Conservation (phyloP, 2,329 filamentous ascomycete genomes). For the Fusarium nurragi region DNA sequence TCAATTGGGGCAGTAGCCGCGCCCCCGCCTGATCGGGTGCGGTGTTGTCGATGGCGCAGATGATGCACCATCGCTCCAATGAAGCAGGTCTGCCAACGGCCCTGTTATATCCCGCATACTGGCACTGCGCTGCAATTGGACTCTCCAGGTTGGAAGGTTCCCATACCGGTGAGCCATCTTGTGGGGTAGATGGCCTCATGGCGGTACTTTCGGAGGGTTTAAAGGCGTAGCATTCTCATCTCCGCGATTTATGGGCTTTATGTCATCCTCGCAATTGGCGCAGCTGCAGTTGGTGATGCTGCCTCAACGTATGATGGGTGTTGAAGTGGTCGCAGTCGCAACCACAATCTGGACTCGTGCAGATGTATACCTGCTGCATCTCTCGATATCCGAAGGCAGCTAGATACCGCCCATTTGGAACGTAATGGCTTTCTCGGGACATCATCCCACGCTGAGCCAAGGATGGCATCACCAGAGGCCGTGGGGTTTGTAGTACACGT, state of each 20-base stretch:
- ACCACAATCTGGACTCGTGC: background rate
- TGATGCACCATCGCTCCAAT: conserved; percentile 19
- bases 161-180: conserved; percentile 36
- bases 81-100: conserved; percentile 27
- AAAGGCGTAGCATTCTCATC: conserved; percentile 24
- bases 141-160: conserved; percentile 28
- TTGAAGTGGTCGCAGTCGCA: background rate
- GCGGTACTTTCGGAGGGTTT: conserved; percentile 14
- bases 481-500: conserved; percentile 35
- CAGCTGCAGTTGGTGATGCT: conserved; percentile 6
- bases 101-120: conserved; percentile 23
- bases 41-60: background rate
- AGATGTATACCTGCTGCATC: background rate
- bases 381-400: conserved; percentile 2
- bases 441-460: conserved; percentile 34
- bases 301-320: conserved; percentile 16
- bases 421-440: conserved; percentile 12
- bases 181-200: conserved; percentile 37
- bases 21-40: conserved; percentile 23
- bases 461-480: conserved; percentile 24
- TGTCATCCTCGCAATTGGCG: conserved; percentile 2
- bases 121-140: conserved; percentile 23
- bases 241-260: conserved; percentile 2
- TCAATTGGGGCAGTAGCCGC: conserved; percentile 8
- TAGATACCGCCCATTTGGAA: conserved; percentile 25